Percentiles rank a stretch among this genome's conserved stretches.
phyloP scores from a whole-genome alignment of 2,329 filamentous ascomycete species.

The Cladosporium sp. region DNA sequence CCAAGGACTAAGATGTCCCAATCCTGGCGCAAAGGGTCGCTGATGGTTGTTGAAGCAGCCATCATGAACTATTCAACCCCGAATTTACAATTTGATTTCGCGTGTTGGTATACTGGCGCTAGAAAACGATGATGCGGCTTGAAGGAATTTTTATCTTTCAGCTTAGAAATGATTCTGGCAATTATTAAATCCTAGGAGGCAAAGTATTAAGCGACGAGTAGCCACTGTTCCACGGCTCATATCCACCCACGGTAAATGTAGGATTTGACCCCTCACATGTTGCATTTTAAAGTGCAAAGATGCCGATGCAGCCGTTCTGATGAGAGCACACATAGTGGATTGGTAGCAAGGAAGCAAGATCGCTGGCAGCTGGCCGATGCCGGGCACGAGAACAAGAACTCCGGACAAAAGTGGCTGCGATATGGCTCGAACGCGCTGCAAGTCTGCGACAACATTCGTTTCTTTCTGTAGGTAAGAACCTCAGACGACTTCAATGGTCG shows the following conservation, averaged over 20 bases:
- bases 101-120: background rate
- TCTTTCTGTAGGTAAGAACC: background rate
- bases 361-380: background rate
- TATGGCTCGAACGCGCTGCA: background rate
- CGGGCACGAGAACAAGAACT: background rate
- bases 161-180: background rate
- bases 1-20: slow-evolving; percentile 57
- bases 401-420: background rate
- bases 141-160: background rate
- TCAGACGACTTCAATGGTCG: background rate
- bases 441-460: background rate
- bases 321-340: background rate
- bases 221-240: background rate
- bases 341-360: background rate
- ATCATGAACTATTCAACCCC: background rate
- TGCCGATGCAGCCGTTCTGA: background rate
- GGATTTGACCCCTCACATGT: background rate
- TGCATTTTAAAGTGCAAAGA: background rate
- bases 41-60: background rate
- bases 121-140: background rate
- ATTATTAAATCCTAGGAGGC: background rate
- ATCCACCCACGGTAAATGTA: background rate
- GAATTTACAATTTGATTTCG: too few species aligned
- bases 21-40: slow-evolving; percentile 10
- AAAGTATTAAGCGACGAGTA: background rate